These are phyloP conservation scores for Mentha longifolia DNA, from an alignment of 257 asterid genomes.

Conservation along the genomic window DNA sequence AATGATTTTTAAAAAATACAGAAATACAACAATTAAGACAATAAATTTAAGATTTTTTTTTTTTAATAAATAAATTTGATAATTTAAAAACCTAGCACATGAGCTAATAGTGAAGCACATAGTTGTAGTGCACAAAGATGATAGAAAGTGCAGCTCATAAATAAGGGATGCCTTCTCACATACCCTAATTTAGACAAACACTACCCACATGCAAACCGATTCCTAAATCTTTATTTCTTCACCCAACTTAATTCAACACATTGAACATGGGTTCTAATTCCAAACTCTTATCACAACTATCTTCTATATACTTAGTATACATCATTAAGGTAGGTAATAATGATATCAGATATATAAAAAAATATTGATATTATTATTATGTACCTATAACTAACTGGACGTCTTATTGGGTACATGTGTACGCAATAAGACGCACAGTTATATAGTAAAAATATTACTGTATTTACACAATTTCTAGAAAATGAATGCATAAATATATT, in stretches of 20 bases:
- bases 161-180: conserved; percentile 5
- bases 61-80: neutral
- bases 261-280: conserved; percentile 36
- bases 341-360: too few relatives aligned
- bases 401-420: too few relatives aligned
- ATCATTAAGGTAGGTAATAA: too few relatives aligned
- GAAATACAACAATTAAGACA: too few relatives aligned
- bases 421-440: too few relatives aligned
- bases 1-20: neutral
- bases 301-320: too few relatives aligned
- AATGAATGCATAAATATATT: too few relatives aligned
- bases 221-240: conserved; percentile 19
- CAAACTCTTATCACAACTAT: neutral
- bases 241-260: conserved; percentile 32
- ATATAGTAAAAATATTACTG: too few relatives aligned
- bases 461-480: neutral
- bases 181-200: conserved; percentile 37
- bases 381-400: too few relatives aligned
- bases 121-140: neutral
- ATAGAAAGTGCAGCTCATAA: conserved; percentile 4
- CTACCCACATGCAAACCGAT: conserved; percentile 38
- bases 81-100: neutral
- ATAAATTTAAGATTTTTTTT: neutral
- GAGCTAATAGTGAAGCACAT: neutral
- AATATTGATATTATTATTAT: too few relatives aligned